Conservation (phyloP, 2,329 filamentous ascomycete species). For the Pezicula neosporulosa region DNA sequence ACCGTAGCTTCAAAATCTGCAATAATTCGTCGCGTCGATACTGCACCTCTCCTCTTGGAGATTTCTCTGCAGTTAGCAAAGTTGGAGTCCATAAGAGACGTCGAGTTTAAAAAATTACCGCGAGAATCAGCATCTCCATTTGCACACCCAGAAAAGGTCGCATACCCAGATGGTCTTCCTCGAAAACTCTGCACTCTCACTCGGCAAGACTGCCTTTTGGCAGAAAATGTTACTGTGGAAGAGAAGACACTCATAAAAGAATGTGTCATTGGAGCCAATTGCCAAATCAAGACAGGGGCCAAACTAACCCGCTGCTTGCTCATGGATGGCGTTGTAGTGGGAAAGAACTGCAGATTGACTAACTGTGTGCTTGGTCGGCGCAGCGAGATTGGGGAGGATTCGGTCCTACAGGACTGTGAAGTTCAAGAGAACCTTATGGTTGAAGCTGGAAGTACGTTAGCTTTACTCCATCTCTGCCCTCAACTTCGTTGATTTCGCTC, state of each 20-base stretch:
- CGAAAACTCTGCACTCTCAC: conserved; percentile 73
- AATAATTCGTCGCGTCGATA: conserved; percentile 85
- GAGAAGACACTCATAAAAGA: conserved; percentile 93
- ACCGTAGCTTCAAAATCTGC: conserved; percentile 41
- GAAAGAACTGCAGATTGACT: conserved; percentile 78
- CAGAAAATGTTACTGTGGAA: conserved; percentile 83
- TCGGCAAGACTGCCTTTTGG: conserved; percentile 76
- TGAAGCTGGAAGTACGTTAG: conserved; percentile 67
- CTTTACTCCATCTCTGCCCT: background rate
- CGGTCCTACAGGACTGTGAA: conserved; percentile 82
- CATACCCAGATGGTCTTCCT: conserved; percentile 79
- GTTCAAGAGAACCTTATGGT: conserved; percentile 87
- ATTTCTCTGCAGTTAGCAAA: conserved; percentile 86
- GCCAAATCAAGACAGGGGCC: conserved; percentile 81
- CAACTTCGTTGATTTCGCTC: background rate
- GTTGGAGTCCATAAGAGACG: conserved; percentile 67
- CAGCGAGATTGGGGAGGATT: conserved; percentile 78
- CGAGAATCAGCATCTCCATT: conserved; percentile 62
- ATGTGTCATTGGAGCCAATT: conserved; percentile 81
- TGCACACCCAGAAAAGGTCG: conserved; percentile 75
- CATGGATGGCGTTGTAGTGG: conserved; percentile 88
- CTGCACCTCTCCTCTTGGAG: conserved; percentile 73
- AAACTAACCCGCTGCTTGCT: conserved; percentile 83
- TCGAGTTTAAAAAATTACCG: conserved; percentile 30
- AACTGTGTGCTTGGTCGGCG: conserved; percentile 83